Base-by-base conservation (phyloP, 192 early-diverging fungal genomes). In the Backusella tarrabulga region DNA sequence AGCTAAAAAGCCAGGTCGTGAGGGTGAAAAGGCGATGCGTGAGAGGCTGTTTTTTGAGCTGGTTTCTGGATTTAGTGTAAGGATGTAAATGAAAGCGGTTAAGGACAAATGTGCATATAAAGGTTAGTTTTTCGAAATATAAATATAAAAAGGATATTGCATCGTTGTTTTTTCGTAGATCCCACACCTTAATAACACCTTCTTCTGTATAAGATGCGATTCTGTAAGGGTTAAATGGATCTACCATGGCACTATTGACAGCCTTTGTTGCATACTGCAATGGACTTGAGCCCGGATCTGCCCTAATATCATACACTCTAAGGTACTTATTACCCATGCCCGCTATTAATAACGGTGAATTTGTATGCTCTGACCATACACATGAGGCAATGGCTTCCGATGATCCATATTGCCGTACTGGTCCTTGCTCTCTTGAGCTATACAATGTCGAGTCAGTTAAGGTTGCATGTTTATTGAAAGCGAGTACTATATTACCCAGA, bases 301-400 rank as follows among this genome's bases (percentile, higher is more conserved):
- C 76, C 86, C 93, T 73, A 32, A 90, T 82, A 84, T 95, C 94
- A 74, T 89, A 94, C 12, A 91, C 83, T 32, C 90, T 84, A 40
- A 95, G 87, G 74, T 85, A 92, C 74, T 91, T 94, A 63, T 77
- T 75, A 6, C 86, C 89, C 90, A 95, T 93, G 21, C 93, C 94
- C 17, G 93, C 91, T 7, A 92, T 87, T 12, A 94, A 81, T 35
- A 82, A 70, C 21, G 83, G 85, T 35, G 90, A 81, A n/a, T 79
- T 73, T 3, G 80, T 79, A 54, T 83, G 84, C 34, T 91, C 85
- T 17, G 74, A 67, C 94, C 94, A 95, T 1, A 85, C 84, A 68
- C 90, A 91, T 0, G 93, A 93, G 19, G 85, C 83, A 42, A 94
- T 83, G 15, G 86, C 83, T 75, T 95, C 93, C 9, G 87, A 85